A percentile compares a stretch with the other conserved stretches of the same genome.
These are phyloP conservation scores for Casuarina glauca DNA, from an alignment of 306 rosid species.

Conservation along the genomic window DNA sequence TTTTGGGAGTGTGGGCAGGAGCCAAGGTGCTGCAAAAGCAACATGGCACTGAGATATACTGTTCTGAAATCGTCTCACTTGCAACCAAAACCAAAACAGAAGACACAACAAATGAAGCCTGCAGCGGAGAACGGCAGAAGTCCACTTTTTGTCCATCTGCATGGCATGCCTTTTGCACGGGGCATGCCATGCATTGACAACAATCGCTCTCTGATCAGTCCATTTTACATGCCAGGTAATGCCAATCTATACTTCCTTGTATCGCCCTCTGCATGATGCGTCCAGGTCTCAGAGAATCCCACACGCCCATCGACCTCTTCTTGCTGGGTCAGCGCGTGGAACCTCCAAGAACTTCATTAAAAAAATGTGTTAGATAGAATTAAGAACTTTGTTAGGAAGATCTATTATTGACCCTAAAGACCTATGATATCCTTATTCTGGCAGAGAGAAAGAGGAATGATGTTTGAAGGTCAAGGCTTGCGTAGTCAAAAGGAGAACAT, in stretches of 20 bases:
- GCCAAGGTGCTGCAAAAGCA: slow-evolving; percentile 60
- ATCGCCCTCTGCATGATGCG: slow-evolving; percentile 22
- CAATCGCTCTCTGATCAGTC: slow-evolving; percentile 39
- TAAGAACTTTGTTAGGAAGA: too few species aligned
- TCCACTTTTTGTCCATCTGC: slow-evolving; percentile 12
- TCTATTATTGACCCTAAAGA: too few species aligned
- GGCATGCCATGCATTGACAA: slow-evolving; percentile 64
- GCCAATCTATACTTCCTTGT: slow-evolving; percentile 68
- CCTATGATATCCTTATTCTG: too few species aligned
- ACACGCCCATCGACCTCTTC: not conserved
- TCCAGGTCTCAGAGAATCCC: not conserved
- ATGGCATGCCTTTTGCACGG: not conserved
- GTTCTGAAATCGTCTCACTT: slow-evolving; percentile 46
- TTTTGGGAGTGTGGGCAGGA: slow-evolving; percentile 34
- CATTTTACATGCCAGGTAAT: slow-evolving; percentile 84
- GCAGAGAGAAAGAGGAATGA: too few species aligned
- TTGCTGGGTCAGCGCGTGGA: not conserved
- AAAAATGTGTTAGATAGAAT: too few species aligned
- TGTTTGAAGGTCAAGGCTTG: too few species aligned
- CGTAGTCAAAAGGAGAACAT: too few species aligned
- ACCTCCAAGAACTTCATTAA: too few species aligned
- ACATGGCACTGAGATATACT: slow-evolving; percentile 56
- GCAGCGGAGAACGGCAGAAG: slow-evolving; percentile 13
- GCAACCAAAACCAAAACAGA: slow-evolving; percentile 11
- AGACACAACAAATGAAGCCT: slow-evolving; percentile 1